A percentile compares a stretch with the other conserved stretches of the same genome.
Conservation (phyloP, 306 rosid genomes). For the Geum urbanum region DNA sequence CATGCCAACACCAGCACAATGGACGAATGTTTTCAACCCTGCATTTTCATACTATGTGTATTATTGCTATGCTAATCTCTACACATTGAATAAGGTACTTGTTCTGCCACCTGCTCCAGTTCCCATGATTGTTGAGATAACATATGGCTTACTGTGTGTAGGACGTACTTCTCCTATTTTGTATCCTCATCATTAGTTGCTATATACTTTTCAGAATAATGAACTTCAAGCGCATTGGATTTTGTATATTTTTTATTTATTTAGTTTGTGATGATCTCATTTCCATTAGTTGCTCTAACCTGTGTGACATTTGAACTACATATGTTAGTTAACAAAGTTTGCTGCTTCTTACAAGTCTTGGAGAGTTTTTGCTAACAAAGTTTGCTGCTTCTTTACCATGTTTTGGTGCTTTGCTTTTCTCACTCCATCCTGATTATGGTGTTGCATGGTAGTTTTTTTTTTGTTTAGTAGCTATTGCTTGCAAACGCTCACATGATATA, state of each 20-base stretch:
- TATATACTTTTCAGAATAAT: background rate
- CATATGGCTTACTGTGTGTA: background rate
- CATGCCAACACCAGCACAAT: constrained; percentile 96
- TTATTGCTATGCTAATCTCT: constrained; percentile 96
- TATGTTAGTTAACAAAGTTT: background rate
- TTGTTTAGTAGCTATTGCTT: constrained; percentile 4
- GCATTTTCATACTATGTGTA: constrained; percentile 92
- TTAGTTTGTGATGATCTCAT: background rate
- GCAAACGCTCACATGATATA: constrained; percentile 22
- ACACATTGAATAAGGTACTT: constrained; percentile 80
- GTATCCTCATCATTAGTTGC: background rate
- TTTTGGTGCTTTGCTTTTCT: constrained; percentile 10
- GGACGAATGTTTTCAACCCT: constrained; percentile 95
- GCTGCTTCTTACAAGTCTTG: background rate
- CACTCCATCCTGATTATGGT: background rate
- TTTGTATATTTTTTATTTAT: background rate
- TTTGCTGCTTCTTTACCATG: background rate
- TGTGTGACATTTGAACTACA: background rate
- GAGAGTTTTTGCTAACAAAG: constrained; percentile 6
- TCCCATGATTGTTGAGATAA: no score
- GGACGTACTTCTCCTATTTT: background rate
- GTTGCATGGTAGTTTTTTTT: constrained; percentile 1
- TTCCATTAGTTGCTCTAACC: constrained; percentile 1
- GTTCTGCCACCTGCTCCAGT: constrained; percentile 15
- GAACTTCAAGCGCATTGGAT: background rate